These are phyloP conservation scores for Lyophyllum atratum DNA, from an alignment of 768 basidiomycete species.

Conservation along the genomic window DNA sequence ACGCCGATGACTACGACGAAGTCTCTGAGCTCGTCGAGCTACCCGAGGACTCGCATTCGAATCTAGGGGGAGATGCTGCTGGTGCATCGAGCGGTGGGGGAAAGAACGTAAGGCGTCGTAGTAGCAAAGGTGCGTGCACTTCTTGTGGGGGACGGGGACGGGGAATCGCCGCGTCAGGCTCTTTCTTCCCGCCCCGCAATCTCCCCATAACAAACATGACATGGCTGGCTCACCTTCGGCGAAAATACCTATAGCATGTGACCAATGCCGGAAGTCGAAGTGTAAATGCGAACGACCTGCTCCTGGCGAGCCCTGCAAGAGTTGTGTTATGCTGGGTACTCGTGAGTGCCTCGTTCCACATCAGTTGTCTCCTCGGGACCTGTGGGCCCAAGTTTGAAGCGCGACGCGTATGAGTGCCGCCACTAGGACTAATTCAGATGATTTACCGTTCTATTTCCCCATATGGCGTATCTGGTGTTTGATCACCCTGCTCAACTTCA, in stretches of 20 bases:
- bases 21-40: constrained; percentile 54
- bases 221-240: constrained; percentile 12
- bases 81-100: constrained; percentile 24
- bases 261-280: constrained; percentile 87
- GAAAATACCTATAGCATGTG: constrained; percentile 58
- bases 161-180: neutral
- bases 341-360: constrained; percentile 40
- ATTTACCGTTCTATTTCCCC: constrained; percentile 2
- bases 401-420: constrained; percentile 2
- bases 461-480: neutral
- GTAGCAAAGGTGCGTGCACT: constrained; percentile 65
- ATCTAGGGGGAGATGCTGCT: constrained; percentile 19
- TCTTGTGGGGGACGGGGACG: neutral
- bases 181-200: neutral
- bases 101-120: constrained; percentile 65
- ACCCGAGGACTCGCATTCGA: constrained; percentile 24
- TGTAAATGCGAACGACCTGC: constrained; percentile 82
- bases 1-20: constrained; percentile 68
- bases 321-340: constrained; percentile 72
- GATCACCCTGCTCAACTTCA: neutral
- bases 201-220: neutral
- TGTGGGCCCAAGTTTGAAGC: neutral
- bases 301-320: constrained; percentile 69
- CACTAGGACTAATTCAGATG: neutral
- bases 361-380: constrained; percentile 12